A percentile compares a stretch with the other conserved stretches of the same genome.
These are phyloP conservation scores for Botrytis squamosa DNA, from an alignment of 2,329 filamentous ascomycete species.

Conservation along the genomic window DNA sequence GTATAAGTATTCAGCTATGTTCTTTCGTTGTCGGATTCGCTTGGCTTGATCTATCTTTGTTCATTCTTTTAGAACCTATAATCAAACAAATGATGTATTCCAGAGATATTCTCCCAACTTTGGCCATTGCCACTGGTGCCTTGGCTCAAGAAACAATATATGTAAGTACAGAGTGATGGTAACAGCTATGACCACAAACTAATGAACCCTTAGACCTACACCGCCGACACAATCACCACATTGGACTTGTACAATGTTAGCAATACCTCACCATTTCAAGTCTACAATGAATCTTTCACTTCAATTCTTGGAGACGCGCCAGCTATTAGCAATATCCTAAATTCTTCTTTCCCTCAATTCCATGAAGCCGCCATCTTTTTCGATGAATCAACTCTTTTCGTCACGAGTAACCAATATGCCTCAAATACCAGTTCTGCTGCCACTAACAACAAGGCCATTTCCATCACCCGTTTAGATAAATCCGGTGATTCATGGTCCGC, in stretches of 20 bases:
- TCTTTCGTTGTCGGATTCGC: background rate
- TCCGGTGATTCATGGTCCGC: constrained; percentile 46
- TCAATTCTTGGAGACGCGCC: constrained; percentile 46
- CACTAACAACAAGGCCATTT: constrained; percentile 23
- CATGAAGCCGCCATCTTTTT: constrained; percentile 57
- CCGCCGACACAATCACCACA: constrained; percentile 1
- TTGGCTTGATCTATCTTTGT: background rate
- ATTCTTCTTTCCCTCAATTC: constrained; percentile 50
- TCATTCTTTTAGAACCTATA: background rate
- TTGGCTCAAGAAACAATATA: constrained; percentile 16
- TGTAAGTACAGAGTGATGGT: background rate
- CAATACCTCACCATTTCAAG: constrained; percentile 39
- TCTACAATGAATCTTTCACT: constrained; percentile 53
- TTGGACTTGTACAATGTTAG: constrained; percentile 19
- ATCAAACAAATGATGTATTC: background rate
- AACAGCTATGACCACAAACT: background rate
- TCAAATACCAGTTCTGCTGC: constrained; percentile 40
- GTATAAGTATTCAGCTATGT: constrained; percentile 6
- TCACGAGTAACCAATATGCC: constrained; percentile 40
- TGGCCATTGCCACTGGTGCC: constrained; percentile 2
- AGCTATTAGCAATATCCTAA: constrained; percentile 34
- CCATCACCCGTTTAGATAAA: constrained; percentile 37
- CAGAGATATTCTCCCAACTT: background rate
- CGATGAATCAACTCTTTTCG: constrained; percentile 47
- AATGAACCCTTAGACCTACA: constrained; percentile 15